Evolutionary conservation across 2,329 filamentous ascomycete genomes (phyloP), one percentile per base, ranked within the genome.

Genomic region (Coniochaeta sp.): DNA sequence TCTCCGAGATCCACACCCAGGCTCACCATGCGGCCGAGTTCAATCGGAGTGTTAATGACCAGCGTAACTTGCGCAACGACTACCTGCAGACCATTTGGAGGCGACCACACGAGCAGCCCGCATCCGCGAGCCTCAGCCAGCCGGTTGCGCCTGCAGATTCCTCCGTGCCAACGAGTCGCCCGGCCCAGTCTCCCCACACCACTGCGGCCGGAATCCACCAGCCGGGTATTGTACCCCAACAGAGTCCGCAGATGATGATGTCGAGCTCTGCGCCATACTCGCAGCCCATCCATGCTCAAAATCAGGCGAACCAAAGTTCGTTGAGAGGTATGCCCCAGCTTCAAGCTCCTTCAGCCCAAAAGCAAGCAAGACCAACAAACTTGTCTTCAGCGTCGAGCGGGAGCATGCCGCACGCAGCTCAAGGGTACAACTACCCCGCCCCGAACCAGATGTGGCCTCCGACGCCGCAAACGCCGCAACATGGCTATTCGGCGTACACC

Each of bases 11-110:
- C 51, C 77, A 94, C 57, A 86, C 87, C 45, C 91, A 96, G 67
- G 89, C 91, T 26, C 83, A 89, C 49, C 89, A 95, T 56, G 87
- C 92, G 16, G 89, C 90, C 53, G 92, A 97, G 60, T 95, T 87
- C 72, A 97, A 92, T 72, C 90, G 94, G 61, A 80, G 81, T 46
- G 76, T 97, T 49, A 90, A 87, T 62, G 81, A 87, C 60, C 87
- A 91, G 67, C 86, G 92, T 53, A 83, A 83, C 33, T 85, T 87
- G 69, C 87, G 94, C 53, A 81, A 78, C 53, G 85, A 91, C 53
- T 95, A 90, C 59, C 76, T 95, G 57, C 85, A 92, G 51, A 84
- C 83, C 51, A 80, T 91, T 57, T 97, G 91, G 87, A 82, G 86
- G 57, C 81, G 87, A 55, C 86, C 88, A 10, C 91, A 95, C 58